Conservation (phyloP, 192 early-diverging fungal species). For the Linnemannia elongata region DNA sequence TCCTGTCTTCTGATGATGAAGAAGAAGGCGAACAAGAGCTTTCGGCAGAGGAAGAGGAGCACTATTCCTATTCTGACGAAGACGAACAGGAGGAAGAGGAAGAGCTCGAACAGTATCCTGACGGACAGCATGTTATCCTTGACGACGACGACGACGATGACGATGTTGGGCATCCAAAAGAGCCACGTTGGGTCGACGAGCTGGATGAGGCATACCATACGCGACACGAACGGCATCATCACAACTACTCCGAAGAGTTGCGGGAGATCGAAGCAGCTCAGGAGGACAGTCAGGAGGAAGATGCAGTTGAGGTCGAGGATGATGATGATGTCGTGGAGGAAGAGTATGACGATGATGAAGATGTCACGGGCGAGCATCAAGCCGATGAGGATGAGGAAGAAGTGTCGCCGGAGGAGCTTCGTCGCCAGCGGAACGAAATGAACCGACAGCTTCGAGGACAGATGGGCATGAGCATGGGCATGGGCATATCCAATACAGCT, state of each 20-base stretch:
- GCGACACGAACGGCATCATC: background rate
- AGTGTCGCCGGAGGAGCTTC: background rate
- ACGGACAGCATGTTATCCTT: background rate
- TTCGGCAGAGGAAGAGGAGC: background rate
- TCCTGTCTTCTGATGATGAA: slow-evolving; percentile 37
- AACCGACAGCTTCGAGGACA: slow-evolving; percentile 9
- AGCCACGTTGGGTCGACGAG: background rate
- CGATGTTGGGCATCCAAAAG: background rate
- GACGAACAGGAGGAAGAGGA: slow-evolving; percentile 12
- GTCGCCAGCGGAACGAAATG: slow-evolving; percentile 9
- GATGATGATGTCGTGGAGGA: slow-evolving; percentile 7
- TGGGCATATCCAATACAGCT: background rate
- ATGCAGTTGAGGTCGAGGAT: background rate
- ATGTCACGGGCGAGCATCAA: background rate
- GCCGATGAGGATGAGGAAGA: background rate
- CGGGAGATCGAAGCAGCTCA: background rate
- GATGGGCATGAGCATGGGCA: background rate
- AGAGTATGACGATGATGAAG: slow-evolving; percentile 16
- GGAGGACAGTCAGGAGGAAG: slow-evolving; percentile 22
- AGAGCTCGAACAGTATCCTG: background rate
- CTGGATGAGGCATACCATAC: background rate
- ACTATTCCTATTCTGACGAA: background rate
- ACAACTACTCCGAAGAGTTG: background rate
- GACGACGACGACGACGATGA: background rate
- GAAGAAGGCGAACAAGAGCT: background rate